Conservation (phyloP, 1,284 basidiomycete genomes). For the Cutaneotrichosporon dermatis region DNA sequence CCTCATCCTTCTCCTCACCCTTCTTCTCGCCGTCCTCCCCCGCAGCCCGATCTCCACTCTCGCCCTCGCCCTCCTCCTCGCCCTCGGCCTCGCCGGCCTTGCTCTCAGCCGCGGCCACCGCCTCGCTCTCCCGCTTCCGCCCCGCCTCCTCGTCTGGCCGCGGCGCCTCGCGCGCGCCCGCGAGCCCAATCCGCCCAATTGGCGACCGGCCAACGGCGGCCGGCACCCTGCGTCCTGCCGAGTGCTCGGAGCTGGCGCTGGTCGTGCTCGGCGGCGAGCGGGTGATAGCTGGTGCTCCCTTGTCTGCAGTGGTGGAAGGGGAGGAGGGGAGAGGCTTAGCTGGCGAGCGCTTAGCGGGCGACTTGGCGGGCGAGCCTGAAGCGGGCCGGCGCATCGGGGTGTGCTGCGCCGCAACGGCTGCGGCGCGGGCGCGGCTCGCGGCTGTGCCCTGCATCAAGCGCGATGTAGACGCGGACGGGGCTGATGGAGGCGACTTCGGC, state of each 20-base stretch:
- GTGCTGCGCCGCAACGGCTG: conserved; percentile 1
- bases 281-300: neutral
- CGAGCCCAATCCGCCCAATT: conserved; percentile 9
- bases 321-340: neutral
- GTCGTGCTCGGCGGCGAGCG: neutral
- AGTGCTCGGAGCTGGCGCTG: neutral
- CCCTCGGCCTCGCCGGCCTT: neutral
- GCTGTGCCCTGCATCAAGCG: conserved; percentile 20
- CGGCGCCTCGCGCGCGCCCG: conserved; percentile 9
- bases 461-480: conserved; percentile 1
- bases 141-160: neutral
- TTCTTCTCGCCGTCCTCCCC: neutral
- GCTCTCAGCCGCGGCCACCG: neutral
- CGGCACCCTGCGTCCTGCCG: neutral
- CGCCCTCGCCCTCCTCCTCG: neutral
- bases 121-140: neutral
- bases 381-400: neutral
- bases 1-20: neutral
- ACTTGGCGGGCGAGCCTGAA: neutral
- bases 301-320: no score
- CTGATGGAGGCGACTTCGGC: neutral
- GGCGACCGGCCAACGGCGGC: neutral
- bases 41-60: neutral
- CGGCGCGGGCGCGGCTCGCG: conserved; percentile 15
- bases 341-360: neutral